These are phyloP conservation scores for Spirogloea muscicola DNA, from an alignment of 139 green algal species.

Conservation along the genomic window DNA sequence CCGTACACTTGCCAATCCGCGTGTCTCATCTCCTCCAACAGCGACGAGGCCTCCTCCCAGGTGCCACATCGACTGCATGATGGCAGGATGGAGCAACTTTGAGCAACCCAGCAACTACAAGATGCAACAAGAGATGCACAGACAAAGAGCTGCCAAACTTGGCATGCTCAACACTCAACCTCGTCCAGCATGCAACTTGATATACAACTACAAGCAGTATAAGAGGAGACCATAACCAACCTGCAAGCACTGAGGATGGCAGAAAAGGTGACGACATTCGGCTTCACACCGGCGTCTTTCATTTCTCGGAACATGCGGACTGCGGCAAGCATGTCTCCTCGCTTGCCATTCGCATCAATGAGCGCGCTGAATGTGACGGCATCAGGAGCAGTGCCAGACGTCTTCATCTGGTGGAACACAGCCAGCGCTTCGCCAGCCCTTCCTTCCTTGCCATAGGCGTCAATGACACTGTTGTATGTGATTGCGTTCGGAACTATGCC, in stretches of 20 bases:
- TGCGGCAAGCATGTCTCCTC: constrained; percentile 12
- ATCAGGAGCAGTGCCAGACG: constrained; percentile 7
- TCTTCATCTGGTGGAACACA: constrained; percentile 30
- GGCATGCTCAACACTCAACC: neutral
- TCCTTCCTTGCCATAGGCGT: constrained; percentile 33
- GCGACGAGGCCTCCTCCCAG: constrained; percentile 1
- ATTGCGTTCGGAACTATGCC: constrained; percentile 26
- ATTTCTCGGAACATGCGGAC: constrained; percentile 34
- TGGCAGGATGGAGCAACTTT: neutral
- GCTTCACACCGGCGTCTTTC: constrained; percentile 36
- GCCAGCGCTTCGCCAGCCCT: constrained; percentile 2
- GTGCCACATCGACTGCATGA: constrained; percentile 11
- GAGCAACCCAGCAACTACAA: neutral
- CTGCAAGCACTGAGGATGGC: constrained; percentile 36
- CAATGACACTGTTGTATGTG: constrained; percentile 47
- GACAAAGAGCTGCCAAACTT: neutral
- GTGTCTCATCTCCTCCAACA: constrained; percentile 8
- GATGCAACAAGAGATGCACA: neutral
- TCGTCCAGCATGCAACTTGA: neutral
- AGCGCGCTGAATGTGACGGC: constrained; percentile 39
- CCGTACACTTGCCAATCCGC: constrained; percentile 30
- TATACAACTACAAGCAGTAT: too few species aligned
- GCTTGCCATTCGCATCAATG: constrained; percentile 30
- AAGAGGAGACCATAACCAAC: too few species aligned
- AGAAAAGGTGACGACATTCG: constrained; percentile 47